Base-by-base conservation (phyloP, 495 filamentous ascomycete genomes). In the Penicillium steckii region DNA sequence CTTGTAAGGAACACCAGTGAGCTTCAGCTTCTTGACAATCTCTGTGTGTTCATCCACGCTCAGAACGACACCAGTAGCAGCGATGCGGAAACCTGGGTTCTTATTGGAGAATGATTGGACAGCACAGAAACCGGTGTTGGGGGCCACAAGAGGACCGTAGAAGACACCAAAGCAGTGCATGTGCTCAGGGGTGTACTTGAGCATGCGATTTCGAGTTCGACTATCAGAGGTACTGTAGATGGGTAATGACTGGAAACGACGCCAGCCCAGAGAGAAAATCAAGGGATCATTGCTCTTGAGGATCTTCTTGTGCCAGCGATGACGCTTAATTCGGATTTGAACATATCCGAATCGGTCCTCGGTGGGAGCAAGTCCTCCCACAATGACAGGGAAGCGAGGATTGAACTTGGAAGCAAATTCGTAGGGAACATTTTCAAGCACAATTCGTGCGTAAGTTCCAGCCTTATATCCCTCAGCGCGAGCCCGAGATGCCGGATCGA, bases 291-390 rank as follows among this genome's bases (percentile, higher is more conserved):
- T 95, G 15, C 90, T 96, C 73, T 98, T 98, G 55, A 98, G 76
- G 50, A 97, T 97, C 78, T 91, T 96, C 82, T 97, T 97, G 68
- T 97, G 94, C 95, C 95, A 98, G 56, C 94, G 81, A 65, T 98
- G 94, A 51, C 89, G 80, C 80, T 97, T 97, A 76, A 98, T 97
- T 30, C 95, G 83, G 44, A 97, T 82, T 68, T 97, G 94, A 12
- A 97, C 86, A 59, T 90, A 97, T 2, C 95, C 94, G 65, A 95
- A 96, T 10, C 94, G 84, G 69, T 97, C 91, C 69, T 98, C 94
- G 0, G 91, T 95, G 8, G 95, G 80, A 32, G 90, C 84, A 33
- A 98, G 77, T 42, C 94, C 94, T 40, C 94, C 94, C 33, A 97
- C 78, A 43, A 98, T 83, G 56, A 98, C 80, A 29, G 95, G 94